phyloP scores from a whole-genome alignment of 169 alveolate genomes.

The Babesia gibsoni region DNA sequence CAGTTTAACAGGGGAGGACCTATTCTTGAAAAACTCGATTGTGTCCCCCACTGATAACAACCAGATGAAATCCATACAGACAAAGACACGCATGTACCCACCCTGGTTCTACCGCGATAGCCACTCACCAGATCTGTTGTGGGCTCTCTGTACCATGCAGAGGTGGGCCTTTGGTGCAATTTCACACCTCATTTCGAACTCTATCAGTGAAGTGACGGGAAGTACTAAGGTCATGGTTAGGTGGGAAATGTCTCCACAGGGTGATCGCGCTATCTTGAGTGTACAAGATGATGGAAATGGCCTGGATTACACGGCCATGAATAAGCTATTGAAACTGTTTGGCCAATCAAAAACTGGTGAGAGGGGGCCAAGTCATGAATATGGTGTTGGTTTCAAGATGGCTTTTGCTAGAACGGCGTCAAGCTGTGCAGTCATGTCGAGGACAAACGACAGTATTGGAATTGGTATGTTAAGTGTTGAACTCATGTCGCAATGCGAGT shows the following conservation, averaged over 20 bases:
- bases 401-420: conserved; percentile 83
- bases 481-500: conserved; percentile 77
- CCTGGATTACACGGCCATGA: conserved; percentile 73
- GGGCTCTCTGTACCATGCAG: conserved; percentile 77
- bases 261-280: conserved; percentile 70
- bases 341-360: conserved; percentile 69
- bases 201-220: conserved; percentile 68
- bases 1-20: conserved; percentile 78
- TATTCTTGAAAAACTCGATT: conserved; percentile 59
- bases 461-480: conserved; percentile 84
- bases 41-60: conserved; percentile 56
- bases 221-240: conserved; percentile 67
- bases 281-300: conserved; percentile 84
- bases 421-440: conserved; percentile 84
- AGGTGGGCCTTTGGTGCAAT: conserved; percentile 85
- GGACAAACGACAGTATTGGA: conserved; percentile 82
- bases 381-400: conserved; percentile 87
- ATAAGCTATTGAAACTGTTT: conserved; percentile 73
- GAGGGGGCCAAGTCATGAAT: conserved; percentile 60
- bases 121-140: conserved; percentile 75
- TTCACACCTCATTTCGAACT: conserved; percentile 76
- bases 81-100: conserved; percentile 49
- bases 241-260: conserved; percentile 75
- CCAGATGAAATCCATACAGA: conserved; percentile 51
- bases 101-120: conserved; percentile 77